These are phyloP conservation scores for Gracilariopsis chorda DNA, from an alignment of 23 red algal species.

Conservation along the genomic window DNA sequence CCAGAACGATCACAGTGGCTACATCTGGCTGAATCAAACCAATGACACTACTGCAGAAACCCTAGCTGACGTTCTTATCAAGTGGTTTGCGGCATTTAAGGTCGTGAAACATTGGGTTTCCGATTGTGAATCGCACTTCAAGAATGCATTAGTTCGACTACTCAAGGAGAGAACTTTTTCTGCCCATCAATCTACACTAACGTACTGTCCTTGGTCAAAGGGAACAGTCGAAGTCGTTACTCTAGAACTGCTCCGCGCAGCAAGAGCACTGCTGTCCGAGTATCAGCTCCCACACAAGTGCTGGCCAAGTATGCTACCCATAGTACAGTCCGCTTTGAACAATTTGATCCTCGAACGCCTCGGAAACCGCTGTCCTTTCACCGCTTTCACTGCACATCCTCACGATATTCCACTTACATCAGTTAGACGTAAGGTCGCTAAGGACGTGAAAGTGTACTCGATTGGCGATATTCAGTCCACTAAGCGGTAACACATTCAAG, in stretches of 20 bases:
- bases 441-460: not conserved
- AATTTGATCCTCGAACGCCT: not conserved
- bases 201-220: constrained; percentile 26
- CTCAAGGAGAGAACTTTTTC: not conserved
- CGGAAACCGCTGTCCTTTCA: constrained; percentile 10
- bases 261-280: not conserved
- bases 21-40: not conserved
- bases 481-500: too few relatives aligned
- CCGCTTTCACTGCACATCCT: not conserved
- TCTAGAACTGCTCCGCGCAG: not conserved
- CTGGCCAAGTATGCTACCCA: not conserved
- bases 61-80: not conserved
- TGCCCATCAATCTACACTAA: not conserved
- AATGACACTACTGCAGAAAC: not conserved
- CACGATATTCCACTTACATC: not conserved
- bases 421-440: not conserved
- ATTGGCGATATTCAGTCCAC: too few relatives aligned
- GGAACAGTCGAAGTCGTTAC: constrained; percentile 31
- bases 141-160: not conserved
- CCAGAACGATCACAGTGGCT: constrained; percentile 21
- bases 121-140: constrained; percentile 27
- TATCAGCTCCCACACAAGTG: not conserved
- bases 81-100: constrained; percentile 21
- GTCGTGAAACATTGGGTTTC: constrained; percentile 26
- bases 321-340: constrained; percentile 6